A percentile compares a stretch with the other conserved stretches of the same genome.
Conservation (phyloP, 768 basidiomycete species). For the Lyophyllum atratum region DNA sequence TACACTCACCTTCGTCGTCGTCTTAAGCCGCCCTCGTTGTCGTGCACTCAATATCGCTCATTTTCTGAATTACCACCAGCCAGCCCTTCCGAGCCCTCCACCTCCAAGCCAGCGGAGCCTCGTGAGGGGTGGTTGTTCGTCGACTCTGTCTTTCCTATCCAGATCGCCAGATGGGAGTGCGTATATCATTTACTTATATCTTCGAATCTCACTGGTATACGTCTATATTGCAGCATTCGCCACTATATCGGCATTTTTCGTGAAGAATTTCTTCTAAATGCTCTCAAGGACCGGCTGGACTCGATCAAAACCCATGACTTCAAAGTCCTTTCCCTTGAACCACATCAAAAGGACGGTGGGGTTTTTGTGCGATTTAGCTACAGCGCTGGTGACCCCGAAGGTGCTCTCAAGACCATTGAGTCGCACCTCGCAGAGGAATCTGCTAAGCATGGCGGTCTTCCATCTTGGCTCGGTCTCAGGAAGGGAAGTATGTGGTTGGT, state of each 20-base stretch:
- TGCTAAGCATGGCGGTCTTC: conserved; percentile 53
- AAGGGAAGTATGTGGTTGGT: conserved; percentile 69
- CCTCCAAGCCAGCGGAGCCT: neutral
- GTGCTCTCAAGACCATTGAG: conserved; percentile 50
- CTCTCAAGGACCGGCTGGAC: conserved; percentile 50
- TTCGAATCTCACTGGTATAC: conserved; percentile 4
- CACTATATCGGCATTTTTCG: conserved; percentile 63
- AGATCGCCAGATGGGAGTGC: conserved; percentile 73
- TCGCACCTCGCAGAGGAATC: conserved; percentile 44
- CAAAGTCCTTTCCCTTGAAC: conserved; percentile 61
- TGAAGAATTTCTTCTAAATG: conserved; percentile 55
- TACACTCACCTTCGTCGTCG: neutral
- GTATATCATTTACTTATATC: conserved; percentile 24
- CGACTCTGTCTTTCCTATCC: conserved; percentile 78
- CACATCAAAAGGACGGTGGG: conserved; percentile 80
- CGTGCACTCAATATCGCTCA: neutral
- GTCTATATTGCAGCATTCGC: conserved; percentile 48
- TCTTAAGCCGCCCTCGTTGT: neutral
- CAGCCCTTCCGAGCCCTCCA: neutral
- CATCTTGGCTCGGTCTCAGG: conserved; percentile 60
- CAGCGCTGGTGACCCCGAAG: conserved; percentile 34
- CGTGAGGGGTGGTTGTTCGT: conserved; percentile 58
- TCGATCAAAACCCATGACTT: conserved; percentile 58
- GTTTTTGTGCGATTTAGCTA: conserved; percentile 80
- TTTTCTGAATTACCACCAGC: neutral